Conservation (phyloP, 352 stramenopile genomes). For the Phytophthora pinifolia region DNA sequence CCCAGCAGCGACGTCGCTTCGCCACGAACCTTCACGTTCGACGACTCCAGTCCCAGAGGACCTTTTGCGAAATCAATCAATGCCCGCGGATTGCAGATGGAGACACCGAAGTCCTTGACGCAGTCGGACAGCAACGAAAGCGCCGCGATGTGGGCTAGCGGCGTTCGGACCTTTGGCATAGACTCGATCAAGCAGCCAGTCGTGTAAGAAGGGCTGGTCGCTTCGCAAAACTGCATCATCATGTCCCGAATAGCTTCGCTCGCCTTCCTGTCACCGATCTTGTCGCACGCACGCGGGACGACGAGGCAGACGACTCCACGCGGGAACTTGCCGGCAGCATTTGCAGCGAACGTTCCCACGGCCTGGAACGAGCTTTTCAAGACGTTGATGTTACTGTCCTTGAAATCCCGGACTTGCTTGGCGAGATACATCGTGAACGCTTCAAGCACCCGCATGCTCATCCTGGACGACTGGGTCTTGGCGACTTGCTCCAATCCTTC, state of each 20-base stretch:
- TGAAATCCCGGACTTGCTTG: constrained; percentile 85
- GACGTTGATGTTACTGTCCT: constrained; percentile 90
- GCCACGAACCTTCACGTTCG: constrained; percentile 77
- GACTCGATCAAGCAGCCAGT: constrained; percentile 74
- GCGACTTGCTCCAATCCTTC: constrained; percentile 68
- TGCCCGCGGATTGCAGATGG: constrained; percentile 63
- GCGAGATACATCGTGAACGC: constrained; percentile 71
- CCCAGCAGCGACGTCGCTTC: constrained; percentile 66
- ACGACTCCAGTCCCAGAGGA: constrained; percentile 65
- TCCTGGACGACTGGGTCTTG: constrained; percentile 43
- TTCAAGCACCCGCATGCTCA: constrained; percentile 71
- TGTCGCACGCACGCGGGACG: constrained; percentile 71
- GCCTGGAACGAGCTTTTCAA: constrained; percentile 85
- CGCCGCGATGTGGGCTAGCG: constrained; percentile 71
- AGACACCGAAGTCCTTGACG: constrained; percentile 77
- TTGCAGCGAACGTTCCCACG: constrained; percentile 69
- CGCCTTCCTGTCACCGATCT: constrained; percentile 82
- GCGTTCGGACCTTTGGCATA: constrained; percentile 80
- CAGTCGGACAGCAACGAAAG: constrained; percentile 66
- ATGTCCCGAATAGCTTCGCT: constrained; percentile 68
- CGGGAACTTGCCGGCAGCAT: constrained; percentile 58
- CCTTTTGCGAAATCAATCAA: constrained; percentile 83
- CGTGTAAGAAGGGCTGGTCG: constrained; percentile 71
- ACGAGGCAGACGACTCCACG: constrained; percentile 74
- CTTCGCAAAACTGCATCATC: constrained; percentile 79